A percentile compares a stretch with the other conserved stretches of the same genome.
These are phyloP conservation scores for Backusella westeae DNA, from an alignment of 192 early-diverging fungal genomes.

Conservation along the genomic window DNA sequence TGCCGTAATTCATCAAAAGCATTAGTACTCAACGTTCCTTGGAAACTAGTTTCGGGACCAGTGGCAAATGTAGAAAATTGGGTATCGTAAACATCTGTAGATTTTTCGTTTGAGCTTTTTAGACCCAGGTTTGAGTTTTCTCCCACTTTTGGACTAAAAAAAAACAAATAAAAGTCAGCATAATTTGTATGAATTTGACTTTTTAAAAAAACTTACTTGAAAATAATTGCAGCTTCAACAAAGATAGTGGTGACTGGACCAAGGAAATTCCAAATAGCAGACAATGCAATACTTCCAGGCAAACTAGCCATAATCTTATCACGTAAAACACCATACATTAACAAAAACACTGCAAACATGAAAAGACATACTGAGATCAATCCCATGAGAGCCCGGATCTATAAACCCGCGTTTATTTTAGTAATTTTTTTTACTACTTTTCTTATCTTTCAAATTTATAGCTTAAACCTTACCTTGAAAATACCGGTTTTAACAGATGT, in stretches of 20 bases:
- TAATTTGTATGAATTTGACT: background rate
- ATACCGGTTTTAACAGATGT: conserved; percentile 25
- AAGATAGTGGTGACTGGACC: conserved; percentile 20
- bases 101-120: conserved; percentile 10
- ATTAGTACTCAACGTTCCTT: conserved; percentile 15
- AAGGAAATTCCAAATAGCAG: conserved; percentile 28
- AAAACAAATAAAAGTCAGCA: background rate
- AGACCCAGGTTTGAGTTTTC: conserved; percentile 6
- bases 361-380: conserved; percentile 23
- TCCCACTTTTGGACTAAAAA: conserved; percentile 11
- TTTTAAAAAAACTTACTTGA: conserved; percentile 15
- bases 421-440: background rate
- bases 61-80: background rate
- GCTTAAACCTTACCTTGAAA: conserved; percentile 13
- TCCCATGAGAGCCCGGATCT: conserved; percentile 20
- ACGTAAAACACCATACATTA: conserved; percentile 33
- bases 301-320: conserved; percentile 17
- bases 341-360: conserved; percentile 28
- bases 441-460: background rate
- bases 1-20: conserved; percentile 17
- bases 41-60: conserved; percentile 10
- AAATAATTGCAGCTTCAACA: conserved; percentile 23
- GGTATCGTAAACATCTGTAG: background rate
- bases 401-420: background rate
- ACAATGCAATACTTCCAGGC: conserved; percentile 12